Evolutionary conservation across 108 stramenopile genomes (phyloP), one percentile per base, ranked within the genome.

Genomic region (Nitzschia sp.): DNA sequence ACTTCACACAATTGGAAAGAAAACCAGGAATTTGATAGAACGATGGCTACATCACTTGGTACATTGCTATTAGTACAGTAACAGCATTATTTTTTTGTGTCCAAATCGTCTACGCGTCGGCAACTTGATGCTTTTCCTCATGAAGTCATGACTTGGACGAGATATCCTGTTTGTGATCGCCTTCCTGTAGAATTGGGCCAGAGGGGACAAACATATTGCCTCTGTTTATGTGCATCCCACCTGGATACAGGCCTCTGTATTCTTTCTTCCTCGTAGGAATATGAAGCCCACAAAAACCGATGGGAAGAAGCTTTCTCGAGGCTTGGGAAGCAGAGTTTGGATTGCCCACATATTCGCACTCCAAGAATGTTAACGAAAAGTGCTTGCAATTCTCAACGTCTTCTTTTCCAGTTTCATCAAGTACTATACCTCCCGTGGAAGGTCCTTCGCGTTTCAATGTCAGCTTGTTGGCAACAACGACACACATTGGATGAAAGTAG

Each of bases 401-500:
- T 55, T 22, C 37, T 57, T 53, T 52, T n/a, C 51, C 63, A 25
- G 14, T 10, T 40, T 25, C 26, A 56, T 41, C 10, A 50, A 50
- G 2, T 55, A 37, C 46, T 39, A 20, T 71, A 43, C 56, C 8
- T 48, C 57, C 29, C 10, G 29, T 37, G 10, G 51, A 65, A 1
- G 1, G 19, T 44, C 62, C 41, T 53, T 34, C 5, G 29, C 29
- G 29, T 34, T 34, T 34, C 29, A 34, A 34, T 34, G 76, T 44
- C 65, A 52, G n/a, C 26, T 70, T 76, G 1, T 84, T 76, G 29
- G 84, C 58, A 43, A 87, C 44, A 21, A 89, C 51, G 40, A 84
- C 90, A 70, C 90, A 91, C 86, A 88, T 87, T 10, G 90, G 87
- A 78, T 91, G 90, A 52, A 91, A 88, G 17, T 72, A 62, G 15